These are phyloP conservation scores for Colletotrichum musicola DNA, from an alignment of 2,329 filamentous ascomycete species.

Conservation along the genomic window DNA sequence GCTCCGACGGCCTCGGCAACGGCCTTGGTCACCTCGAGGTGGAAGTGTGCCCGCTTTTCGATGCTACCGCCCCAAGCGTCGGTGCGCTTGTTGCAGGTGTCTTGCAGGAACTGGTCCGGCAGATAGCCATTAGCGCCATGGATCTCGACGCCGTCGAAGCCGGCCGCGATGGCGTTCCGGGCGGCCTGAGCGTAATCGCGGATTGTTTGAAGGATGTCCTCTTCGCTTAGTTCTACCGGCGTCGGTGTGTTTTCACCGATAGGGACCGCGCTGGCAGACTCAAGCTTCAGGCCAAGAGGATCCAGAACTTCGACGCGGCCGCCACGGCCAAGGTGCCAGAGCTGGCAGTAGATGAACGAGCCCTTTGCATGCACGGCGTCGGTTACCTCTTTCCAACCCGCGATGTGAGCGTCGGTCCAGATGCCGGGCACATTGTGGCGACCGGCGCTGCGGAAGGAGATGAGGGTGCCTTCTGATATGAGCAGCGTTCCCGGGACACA, in stretches of 20 bases:
- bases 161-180: conserved; percentile 69
- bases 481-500: conserved; percentile 59
- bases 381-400: conserved; percentile 71
- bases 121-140: conserved; percentile 71
- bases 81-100: conserved; percentile 63
- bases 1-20: conserved; percentile 59
- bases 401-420: conserved; percentile 67
- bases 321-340: conserved; percentile 74
- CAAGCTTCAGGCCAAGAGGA: conserved; percentile 63
- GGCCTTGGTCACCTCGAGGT: conserved; percentile 61
- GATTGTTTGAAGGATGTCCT: conserved; percentile 76
- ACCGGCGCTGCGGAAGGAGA: conserved; percentile 61
- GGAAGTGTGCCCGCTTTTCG: conserved; percentile 64
- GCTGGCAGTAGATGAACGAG: conserved; percentile 71
- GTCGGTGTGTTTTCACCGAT: conserved; percentile 62
- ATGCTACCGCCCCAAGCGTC: conserved; percentile 68
- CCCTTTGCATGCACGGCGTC: conserved; percentile 73
- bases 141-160: conserved; percentile 78
- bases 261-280: conserved; percentile 54
- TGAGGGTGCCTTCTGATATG: conserved; percentile 69
- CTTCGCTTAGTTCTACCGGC: conserved; percentile 73
- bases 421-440: conserved; percentile 68
- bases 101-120: conserved; percentile 72
- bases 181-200: conserved; percentile 68
- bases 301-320: conserved; percentile 49